Evolutionary conservation across 345 rosid genomes (phyloP).

Genomic region (Eucalyptus dawsonii): DNA sequence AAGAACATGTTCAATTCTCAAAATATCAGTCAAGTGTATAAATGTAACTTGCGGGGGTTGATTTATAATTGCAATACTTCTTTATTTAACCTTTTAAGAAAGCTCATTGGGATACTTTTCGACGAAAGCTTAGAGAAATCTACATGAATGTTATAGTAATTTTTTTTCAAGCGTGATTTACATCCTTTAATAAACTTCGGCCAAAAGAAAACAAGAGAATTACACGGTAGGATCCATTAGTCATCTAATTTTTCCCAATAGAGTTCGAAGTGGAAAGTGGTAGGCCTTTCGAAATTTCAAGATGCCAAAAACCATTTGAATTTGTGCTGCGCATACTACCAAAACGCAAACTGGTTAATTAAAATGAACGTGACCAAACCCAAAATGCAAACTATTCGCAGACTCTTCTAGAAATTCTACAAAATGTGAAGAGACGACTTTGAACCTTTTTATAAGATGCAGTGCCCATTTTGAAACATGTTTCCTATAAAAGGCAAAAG

Average conservation of each 20-base stretch:
- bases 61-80: background rate
- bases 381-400: background rate
- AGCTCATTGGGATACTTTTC: background rate
- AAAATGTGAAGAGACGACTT: background rate
- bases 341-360: background rate
- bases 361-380: background rate
- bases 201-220: background rate
- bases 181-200: background rate
- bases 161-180: background rate
- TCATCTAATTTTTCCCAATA: background rate
- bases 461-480: background rate
- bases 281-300: background rate
- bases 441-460: background rate
- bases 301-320: background rate
- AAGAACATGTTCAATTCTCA: background rate
- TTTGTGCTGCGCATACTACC: background rate
- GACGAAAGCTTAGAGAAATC: background rate
- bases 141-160: background rate
- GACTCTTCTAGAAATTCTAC: background rate
- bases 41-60: background rate
- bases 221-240: background rate
- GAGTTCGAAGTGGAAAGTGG: background rate
- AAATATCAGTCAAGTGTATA: background rate
- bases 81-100: background rate
- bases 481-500: background rate